Evolutionary conservation across 2,329 filamentous ascomycete genomes (phyloP), one percentile per base, ranked within the genome.

Genomic region (Capronia americana): DNA sequence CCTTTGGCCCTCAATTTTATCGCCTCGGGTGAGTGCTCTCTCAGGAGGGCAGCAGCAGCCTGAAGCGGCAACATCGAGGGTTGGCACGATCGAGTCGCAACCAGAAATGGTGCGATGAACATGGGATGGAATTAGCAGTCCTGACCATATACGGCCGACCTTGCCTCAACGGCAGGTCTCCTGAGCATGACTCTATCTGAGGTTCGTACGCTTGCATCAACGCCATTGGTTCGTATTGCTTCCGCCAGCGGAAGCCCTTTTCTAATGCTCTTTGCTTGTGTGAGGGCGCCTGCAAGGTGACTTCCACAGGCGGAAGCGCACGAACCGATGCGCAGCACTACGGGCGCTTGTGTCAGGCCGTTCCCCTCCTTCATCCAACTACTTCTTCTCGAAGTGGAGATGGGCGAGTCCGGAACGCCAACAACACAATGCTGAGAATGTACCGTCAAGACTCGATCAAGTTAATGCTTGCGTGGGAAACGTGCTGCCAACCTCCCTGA

Each of bases 381-480:
- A 77, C 69, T 69, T 59, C 67, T 62, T 59, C 66, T 63, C 46
- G 53, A 64, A 64, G 63, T 72, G 72, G 75, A 76, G 75, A 76
- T 76, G 61, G 61, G 64, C 53, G 61, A 41, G 63, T 61, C n/a
- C 57, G 34, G 20, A 57, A 65, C 50, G 64, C 53, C 26, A 41
- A 57, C 53, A 7, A 61, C 64, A 73, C 67, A 93, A 87, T 66
- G 92, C 92, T 94, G 92, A 95, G 92, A 94, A 90, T 89, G 90
- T 88, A 95, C 92, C 91, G 92, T 93, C 84, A 90, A 82, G 89
- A 94, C 91, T 94, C 91, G 92, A 95, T 92, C 92, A 95, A 95
- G 92, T 92, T 94, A 95, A 94, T 93, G 90, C 92, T 95, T 95
- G 92, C 92, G 92, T 94, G 92, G 89, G 92, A 91, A 94, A 93